Percentiles rank a stretch among this genome's conserved stretches.
Evolutionary conservation across 371 early-diverging fungal species (phyloP).

Genomic region (Parasitella parasitica): DNA sequence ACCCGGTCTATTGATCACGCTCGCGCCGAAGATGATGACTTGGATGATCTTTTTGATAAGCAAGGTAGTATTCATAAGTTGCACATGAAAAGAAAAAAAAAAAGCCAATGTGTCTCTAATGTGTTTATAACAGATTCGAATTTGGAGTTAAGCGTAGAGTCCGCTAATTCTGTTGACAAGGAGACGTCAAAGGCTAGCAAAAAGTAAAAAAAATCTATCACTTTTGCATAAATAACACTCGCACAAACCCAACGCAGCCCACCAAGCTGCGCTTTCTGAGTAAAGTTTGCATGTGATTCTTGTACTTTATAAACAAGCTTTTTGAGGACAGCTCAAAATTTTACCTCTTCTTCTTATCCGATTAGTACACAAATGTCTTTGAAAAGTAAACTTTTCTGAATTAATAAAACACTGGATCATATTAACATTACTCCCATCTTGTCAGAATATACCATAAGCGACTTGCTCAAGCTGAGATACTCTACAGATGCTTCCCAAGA

Average conservation of each 20-base stretch:
- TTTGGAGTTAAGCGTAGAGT: background rate
- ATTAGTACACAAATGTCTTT: background rate
- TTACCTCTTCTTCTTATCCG: background rate
- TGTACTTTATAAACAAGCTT: too few species aligned
- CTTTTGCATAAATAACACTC: too few species aligned
- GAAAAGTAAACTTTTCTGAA: background rate
- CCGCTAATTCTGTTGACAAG: background rate
- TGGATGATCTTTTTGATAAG: conserved; percentile 28
- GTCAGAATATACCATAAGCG: conserved; percentile 2
- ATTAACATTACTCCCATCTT: background rate
- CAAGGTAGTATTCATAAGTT: background rate
- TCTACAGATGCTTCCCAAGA: conserved; percentile 24
- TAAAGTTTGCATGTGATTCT: too few species aligned
- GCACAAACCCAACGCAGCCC: too few species aligned
- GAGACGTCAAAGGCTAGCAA: background rate
- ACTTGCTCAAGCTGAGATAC: conserved; percentile 17
- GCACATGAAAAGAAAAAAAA: too few species aligned
- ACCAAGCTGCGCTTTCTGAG: too few species aligned
- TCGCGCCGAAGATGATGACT: conserved; percentile 13
- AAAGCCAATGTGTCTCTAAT: too few species aligned
- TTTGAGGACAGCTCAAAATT: too few species aligned
- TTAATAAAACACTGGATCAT: background rate
- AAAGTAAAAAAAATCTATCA: background rate
- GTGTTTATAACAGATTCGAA: background rate
- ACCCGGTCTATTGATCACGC: conserved; percentile 4